These are phyloP conservation scores for Zygoascus hellenicus DNA, from an alignment of 1,139 yeast genomes.

Conservation along the genomic window DNA sequence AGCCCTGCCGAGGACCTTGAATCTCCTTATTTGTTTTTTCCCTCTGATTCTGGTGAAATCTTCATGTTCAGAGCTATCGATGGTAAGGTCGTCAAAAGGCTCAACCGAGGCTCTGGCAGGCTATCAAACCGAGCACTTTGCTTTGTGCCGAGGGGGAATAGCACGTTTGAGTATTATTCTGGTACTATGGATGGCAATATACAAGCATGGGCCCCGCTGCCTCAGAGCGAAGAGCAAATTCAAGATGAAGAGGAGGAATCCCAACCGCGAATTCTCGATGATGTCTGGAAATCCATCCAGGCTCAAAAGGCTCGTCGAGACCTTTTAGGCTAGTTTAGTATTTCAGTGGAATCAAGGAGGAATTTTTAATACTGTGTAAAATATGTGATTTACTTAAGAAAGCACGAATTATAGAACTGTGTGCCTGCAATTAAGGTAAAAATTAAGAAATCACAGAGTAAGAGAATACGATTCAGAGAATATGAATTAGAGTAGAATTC, in stretches of 20 bases:
- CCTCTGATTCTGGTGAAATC: constrained; percentile 77
- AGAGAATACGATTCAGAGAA: too few relatives aligned
- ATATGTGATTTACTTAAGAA: too few relatives aligned
- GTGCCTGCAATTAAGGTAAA: too few relatives aligned
- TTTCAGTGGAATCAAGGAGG: too few relatives aligned
- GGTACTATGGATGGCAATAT: constrained; percentile 35
- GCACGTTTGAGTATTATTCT: constrained; percentile 26
- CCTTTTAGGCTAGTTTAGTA: not conserved
- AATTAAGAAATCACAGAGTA: too few relatives aligned
- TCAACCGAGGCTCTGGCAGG: constrained; percentile 34
- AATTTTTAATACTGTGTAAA: too few relatives aligned
- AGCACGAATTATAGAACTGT: too few relatives aligned
- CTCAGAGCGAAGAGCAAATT: not conserved
- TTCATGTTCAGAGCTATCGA: constrained; percentile 56
- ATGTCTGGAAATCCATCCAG: constrained; percentile 6
- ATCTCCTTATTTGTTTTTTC: constrained; percentile 55
- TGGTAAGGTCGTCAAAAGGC: constrained; percentile 56
- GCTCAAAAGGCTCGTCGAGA: not conserved
- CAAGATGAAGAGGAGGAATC: constrained; percentile 10
- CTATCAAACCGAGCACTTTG: constrained; percentile 41
- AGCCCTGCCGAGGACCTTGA: constrained; percentile 37
- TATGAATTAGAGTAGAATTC: too few relatives aligned
- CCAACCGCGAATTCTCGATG: constrained; percentile 3
- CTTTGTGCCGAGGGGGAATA: constrained; percentile 45
- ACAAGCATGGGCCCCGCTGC: constrained; percentile 27